Evolutionary conservation across 495 filamentous ascomycete genomes (phyloP), one percentile per base, ranked within the genome.

Genomic region (Parachaetomium inaequale): DNA sequence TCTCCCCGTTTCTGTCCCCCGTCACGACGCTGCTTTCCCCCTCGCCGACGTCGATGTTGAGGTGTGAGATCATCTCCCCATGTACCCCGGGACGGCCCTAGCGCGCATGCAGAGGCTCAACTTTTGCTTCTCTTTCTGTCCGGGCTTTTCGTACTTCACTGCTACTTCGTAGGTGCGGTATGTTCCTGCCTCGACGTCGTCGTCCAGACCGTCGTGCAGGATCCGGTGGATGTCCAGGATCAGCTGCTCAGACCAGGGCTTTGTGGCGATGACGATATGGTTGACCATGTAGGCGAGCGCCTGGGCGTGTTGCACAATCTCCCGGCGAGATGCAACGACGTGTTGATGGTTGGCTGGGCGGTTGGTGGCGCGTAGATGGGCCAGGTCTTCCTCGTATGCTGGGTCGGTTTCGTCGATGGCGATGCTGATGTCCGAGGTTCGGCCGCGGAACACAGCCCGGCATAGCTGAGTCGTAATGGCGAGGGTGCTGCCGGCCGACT

Each of bases 231-330:
- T 61, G 34, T 76, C 38, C 23, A 70, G 66, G 5, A 78, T 62
- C 31, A 77, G 63, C 4, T 63, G 47, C 53, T 78, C 76, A 3
- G 65, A 66, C 15, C 74, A 56, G 10, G 61, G 49, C n/a, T 66
- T 1, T 40, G 58, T 46, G 7, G 58, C 15, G 1, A 72, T 29
- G 23, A 75, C 62, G 10, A 75, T 38, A 8, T 68, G 40, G 8
- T 66, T 56, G 1, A 74, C 68, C 7, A 76, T 59, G 32, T 60
- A 72, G 2, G 40, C 53, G 0, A 74, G 57, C 2, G 77, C 73
- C 19, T 70, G 64, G 17, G 72, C 70, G 45, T 79, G 74, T 19
- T 78, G 73, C 4, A 76, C 63, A 2, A 76, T 61, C 62, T 77
- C 74, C 21, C 63, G 63, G 0, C 68, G 58, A 28, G 69, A 71